phyloP scores from a whole-genome alignment of 2,329 filamentous ascomycete genomes.

The Parafenestella ontariensis region DNA sequence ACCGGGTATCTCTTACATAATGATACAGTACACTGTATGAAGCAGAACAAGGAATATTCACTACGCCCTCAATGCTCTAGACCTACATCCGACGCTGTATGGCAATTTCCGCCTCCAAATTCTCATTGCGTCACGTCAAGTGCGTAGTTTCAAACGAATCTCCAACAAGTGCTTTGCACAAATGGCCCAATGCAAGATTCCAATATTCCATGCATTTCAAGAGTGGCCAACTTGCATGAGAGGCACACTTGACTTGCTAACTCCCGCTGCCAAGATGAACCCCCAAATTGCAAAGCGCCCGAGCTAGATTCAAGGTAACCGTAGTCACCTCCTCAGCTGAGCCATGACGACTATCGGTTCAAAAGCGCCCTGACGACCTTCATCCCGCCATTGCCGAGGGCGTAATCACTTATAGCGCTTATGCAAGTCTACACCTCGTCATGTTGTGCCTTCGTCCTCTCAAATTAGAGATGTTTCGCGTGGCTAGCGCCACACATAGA shows the following conservation, averaged over 20 bases:
- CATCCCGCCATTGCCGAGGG: slow-evolving; percentile 7
- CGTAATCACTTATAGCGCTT: background rate
- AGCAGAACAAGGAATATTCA: background rate
- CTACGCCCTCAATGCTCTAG: too few species aligned
- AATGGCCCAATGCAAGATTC: background rate
- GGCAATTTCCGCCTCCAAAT: background rate
- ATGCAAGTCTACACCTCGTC: background rate
- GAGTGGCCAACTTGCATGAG: background rate
- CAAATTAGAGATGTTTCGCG: background rate
- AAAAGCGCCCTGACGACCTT: background rate
- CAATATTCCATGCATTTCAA: background rate
- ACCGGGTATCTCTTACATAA: background rate
- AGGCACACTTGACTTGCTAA: background rate
- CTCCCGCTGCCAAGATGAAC: background rate
- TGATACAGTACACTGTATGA: background rate
- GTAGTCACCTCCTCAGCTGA: background rate
- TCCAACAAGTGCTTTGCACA: background rate
- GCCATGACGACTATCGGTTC: background rate
- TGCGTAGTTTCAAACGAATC: background rate
- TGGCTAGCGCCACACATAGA: slow-evolving; percentile 3
- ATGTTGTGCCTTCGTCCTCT: background rate
- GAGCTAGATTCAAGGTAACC: background rate
- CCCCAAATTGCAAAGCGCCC: background rate
- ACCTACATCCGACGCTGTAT: too few species aligned
- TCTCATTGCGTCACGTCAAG: background rate